phyloP scores from a whole-genome alignment of 1,284 basidiomycete species.

The Leccinum insolens region DNA sequence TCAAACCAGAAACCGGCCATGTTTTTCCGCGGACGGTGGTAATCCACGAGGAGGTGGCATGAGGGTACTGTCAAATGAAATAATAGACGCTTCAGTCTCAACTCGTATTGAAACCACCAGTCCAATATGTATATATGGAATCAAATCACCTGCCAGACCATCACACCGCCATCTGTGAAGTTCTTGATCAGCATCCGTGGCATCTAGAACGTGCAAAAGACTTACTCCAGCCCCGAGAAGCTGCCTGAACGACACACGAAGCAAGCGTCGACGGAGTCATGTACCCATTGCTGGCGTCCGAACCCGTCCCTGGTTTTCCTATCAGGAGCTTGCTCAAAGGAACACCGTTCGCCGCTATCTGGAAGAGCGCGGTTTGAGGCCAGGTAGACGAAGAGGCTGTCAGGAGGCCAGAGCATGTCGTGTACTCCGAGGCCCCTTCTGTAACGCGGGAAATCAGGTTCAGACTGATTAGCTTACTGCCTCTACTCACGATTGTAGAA shows the following conservation, averaged over 20 bases:
- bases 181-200: slow-evolving; percentile 5
- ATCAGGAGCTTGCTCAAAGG: slow-evolving; percentile 56
- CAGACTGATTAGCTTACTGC: not conserved
- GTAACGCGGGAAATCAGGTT: not conserved
- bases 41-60: slow-evolving; percentile 31
- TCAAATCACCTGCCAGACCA: slow-evolving; percentile 42
- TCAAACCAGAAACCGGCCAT: slow-evolving; percentile 24
- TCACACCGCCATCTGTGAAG: slow-evolving; percentile 51
- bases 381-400: slow-evolving; percentile 42
- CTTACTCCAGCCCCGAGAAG: slow-evolving; percentile 60
- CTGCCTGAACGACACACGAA: slow-evolving; percentile 55
- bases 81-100: slow-evolving; percentile 39
- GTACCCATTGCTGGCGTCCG: slow-evolving; percentile 62
- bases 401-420: slow-evolving; percentile 47
- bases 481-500: slow-evolving; percentile 63
- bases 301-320: slow-evolving; percentile 59
- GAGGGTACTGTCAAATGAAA: slow-evolving; percentile 26
- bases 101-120: slow-evolving; percentile 16
- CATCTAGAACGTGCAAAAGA: slow-evolving; percentile 12
- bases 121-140: not conserved
- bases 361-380: slow-evolving; percentile 54
- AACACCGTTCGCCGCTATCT: slow-evolving; percentile 61
- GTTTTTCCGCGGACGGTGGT: slow-evolving; percentile 26
- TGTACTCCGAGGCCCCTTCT: slow-evolving; percentile 51
- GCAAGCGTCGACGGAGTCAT: slow-evolving; percentile 56